A percentile compares a stretch with the other conserved stretches of the same genome.
Conservation (phyloP, 2,329 filamentous ascomycete species). For the Colletotrichum musae region DNA sequence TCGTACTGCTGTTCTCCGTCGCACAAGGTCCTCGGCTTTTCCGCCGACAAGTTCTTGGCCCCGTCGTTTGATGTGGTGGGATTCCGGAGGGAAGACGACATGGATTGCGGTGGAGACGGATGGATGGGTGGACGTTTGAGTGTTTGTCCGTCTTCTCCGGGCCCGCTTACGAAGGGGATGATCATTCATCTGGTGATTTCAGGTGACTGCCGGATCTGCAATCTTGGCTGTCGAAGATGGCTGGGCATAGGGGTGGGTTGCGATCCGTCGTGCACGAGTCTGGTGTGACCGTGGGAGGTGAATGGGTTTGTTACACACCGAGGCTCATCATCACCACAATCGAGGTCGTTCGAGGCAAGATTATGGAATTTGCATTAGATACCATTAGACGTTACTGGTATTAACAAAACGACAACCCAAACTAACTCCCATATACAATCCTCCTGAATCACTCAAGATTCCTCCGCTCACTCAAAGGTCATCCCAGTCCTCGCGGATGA, state of each 20-base stretch:
- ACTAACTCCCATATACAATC: neutral
- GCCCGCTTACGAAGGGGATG: neutral
- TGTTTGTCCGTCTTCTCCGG: neutral
- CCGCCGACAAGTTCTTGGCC: neutral
- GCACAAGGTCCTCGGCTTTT: too few species aligned
- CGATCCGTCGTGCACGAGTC: neutral
- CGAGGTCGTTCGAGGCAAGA: too few species aligned
- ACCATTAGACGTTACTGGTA: neutral
- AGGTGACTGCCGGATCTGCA: slow-evolving; percentile 4
- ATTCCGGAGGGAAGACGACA: neutral
- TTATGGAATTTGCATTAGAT: neutral
- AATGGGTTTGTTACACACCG: too few species aligned
- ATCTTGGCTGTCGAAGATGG: slow-evolving; percentile 3
- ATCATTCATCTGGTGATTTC: slow-evolving; percentile 1
- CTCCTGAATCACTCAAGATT: too few species aligned
- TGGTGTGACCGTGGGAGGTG: too few species aligned
- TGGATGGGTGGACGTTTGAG: neutral
- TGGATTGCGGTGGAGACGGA: neutral
- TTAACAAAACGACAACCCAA: neutral
- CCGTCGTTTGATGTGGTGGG: neutral
- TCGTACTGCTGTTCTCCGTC: too few species aligned
- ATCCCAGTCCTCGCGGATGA: slow-evolving; percentile 48
- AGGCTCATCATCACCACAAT: too few species aligned
- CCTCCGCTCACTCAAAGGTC: slow-evolving; percentile 2
- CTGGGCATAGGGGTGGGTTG: neutral